These are phyloP conservation scores for Gossypium gossypioides DNA, from an alignment of 441 rosid species.

Conservation along the genomic window DNA sequence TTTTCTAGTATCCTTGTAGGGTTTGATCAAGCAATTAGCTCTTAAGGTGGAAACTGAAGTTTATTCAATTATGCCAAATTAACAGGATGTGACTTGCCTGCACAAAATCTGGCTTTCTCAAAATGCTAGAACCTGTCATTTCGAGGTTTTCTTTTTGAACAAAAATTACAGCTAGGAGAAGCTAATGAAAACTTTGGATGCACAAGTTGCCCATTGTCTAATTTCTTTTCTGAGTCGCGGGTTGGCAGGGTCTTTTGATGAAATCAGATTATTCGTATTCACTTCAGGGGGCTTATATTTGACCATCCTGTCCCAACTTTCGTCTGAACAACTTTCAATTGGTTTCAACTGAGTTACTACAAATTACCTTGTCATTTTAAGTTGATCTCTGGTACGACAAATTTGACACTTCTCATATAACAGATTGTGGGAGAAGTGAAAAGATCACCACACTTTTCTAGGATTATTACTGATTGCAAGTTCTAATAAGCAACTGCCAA, in stretches of 20 bases:
- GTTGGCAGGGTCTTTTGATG: no score
- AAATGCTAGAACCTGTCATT: no score
- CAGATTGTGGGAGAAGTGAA: conserved; percentile 4
- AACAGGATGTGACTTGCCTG: neutral
- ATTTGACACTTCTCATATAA: neutral
- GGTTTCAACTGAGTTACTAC: neutral
- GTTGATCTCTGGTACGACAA: neutral
- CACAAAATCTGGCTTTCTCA: neutral
- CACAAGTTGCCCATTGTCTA: no score
- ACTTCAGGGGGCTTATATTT: no score
- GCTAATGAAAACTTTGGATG: no score
- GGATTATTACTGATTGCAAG: neutral
- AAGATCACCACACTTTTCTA: neutral
- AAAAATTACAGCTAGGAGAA: neutral
- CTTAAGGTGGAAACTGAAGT: neutral
- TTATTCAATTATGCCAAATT: neutral
- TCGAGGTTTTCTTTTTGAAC: neutral
- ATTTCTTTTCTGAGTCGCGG: no score
- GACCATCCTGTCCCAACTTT: no score
- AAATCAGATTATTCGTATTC: no score
- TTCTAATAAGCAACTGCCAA: neutral
- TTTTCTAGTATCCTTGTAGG: neutral
- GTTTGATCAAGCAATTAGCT: neutral
- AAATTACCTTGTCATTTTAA: neutral
- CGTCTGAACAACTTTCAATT: neutral